Conservation (phyloP, 164 flowering plant genomes). For the Saururus chinensis region DNA sequence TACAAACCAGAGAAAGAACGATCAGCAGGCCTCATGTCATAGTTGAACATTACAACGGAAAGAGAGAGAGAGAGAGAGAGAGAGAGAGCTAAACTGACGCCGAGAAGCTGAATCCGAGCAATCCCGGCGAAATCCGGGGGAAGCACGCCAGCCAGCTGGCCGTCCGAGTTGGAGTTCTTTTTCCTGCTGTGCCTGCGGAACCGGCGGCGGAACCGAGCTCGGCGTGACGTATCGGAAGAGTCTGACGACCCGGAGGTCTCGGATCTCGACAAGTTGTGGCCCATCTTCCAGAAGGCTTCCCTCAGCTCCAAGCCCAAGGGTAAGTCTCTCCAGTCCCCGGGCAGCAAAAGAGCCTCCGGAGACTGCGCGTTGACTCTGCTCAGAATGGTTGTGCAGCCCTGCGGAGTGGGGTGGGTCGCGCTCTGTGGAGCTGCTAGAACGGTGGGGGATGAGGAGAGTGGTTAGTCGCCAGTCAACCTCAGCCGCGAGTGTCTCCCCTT, state of each 20-base stretch:
- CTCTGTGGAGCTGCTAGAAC: too few relatives aligned
- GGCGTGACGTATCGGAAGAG: constrained; percentile 6
- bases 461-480: too few relatives aligned
- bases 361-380: too few relatives aligned
- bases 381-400: too few relatives aligned
- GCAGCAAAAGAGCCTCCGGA: too few relatives aligned
- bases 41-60: neutral
- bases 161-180: constrained; percentile 4
- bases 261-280: constrained; percentile 27
- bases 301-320: too few relatives aligned
- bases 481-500: too few relatives aligned
- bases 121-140: constrained; percentile 65
- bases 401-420: too few relatives aligned
- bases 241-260: neutral
- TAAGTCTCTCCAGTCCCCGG: too few relatives aligned
- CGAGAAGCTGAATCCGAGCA: constrained; percentile 39
- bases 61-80: neutral
- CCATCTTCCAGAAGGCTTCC: constrained; percentile 18
- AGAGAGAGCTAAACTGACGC: constrained; percentile 20
- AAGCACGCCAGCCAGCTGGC: constrained; percentile 12
- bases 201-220: constrained; percentile 13
- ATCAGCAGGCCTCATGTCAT: too few relatives aligned
- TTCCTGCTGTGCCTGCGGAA: constrained; percentile 11
- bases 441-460: too few relatives aligned
- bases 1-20: constrained; percentile 10